Percentiles rank a stretch among this genome's conserved stretches.
phyloP scores from a whole-genome alignment of 2,329 filamentous ascomycete genomes.

The Microascus cirrosus region DNA sequence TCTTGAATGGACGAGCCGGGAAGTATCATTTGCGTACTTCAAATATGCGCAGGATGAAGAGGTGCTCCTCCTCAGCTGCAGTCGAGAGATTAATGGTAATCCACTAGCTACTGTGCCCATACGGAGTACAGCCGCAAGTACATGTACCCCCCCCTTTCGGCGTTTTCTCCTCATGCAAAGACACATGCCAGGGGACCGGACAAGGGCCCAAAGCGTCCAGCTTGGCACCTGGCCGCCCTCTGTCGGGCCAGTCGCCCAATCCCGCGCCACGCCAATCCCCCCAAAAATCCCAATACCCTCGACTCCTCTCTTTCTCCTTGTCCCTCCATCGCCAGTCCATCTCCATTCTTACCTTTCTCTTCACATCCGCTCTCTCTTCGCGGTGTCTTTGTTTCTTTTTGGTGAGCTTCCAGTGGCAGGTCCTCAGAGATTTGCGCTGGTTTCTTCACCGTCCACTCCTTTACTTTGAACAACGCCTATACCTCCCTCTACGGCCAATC shows the following conservation, averaged over 20 bases:
- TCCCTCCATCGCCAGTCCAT: conserved; percentile 18
- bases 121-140: background rate
- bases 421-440: conserved; percentile 33
- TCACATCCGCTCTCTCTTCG: conserved; percentile 8
- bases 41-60: background rate
- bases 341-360: conserved; percentile 12
- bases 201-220: background rate
- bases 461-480: conserved; percentile 7
- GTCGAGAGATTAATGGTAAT: background rate
- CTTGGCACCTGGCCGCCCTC: conserved; percentile 4
- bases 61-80: background rate
- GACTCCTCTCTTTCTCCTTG: conserved; percentile 10
- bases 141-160: background rate
- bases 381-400: background rate
- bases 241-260: background rate
- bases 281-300: conserved; percentile 2
- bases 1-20: too few relatives aligned
- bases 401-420: conserved; percentile 29
- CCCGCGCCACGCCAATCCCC: background rate
- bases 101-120: background rate
- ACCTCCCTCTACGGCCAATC: conserved; percentile 1
- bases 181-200: background rate
- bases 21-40: too few relatives aligned
- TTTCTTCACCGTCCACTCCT: conserved; percentile 21
- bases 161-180: background rate